A percentile compares a stretch with the other conserved stretches of the same genome.
Conservation (phyloP, 352 stramenopile genomes). For the Blastocystis sp. region DNA sequence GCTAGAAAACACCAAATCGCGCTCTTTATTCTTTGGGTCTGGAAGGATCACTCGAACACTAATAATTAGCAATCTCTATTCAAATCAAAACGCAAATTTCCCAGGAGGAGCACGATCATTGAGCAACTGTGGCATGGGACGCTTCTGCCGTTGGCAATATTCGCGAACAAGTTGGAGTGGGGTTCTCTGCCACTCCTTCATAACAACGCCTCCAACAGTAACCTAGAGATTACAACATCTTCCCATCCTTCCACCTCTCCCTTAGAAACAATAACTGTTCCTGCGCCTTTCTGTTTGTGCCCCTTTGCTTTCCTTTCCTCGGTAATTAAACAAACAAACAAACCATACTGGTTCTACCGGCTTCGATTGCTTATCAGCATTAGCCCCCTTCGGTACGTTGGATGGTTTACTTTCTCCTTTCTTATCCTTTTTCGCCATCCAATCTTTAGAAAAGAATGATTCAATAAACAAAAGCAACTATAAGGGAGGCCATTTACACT, state of each 20-base stretch:
- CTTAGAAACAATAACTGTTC: slow-evolving; percentile 75
- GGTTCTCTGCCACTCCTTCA: slow-evolving; percentile 85
- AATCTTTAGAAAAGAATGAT: neutral
- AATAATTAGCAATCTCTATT: slow-evolving; percentile 58
- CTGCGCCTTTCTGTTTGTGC: slow-evolving; percentile 77
- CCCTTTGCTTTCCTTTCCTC: slow-evolving; percentile 65
- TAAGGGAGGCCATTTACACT: slow-evolving; percentile 34
- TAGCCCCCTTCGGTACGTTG: neutral
- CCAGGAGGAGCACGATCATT: slow-evolving; percentile 66
- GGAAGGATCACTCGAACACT: slow-evolving; percentile 73
- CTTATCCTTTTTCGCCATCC: neutral
- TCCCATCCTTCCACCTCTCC: slow-evolving; percentile 68
- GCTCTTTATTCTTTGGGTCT: slow-evolving; percentile 82
- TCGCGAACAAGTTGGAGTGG: slow-evolving; percentile 85
- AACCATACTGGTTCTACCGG: neutral
- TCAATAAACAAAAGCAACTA: slow-evolving; percentile 4
- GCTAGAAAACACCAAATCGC: slow-evolving; percentile 84
- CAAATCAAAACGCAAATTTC: slow-evolving; percentile 63
- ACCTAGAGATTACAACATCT: slow-evolving; percentile 59
- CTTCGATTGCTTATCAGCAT: neutral
- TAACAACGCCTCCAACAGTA: slow-evolving; percentile 74
- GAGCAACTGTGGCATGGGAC: slow-evolving; percentile 71
- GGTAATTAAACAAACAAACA: neutral
- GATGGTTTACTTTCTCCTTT: neutral
- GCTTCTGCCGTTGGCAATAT: slow-evolving; percentile 84